Evolutionary conservation across 1,284 basidiomycete species (phyloP).

Genomic region (Fomes fomentarius): DNA sequence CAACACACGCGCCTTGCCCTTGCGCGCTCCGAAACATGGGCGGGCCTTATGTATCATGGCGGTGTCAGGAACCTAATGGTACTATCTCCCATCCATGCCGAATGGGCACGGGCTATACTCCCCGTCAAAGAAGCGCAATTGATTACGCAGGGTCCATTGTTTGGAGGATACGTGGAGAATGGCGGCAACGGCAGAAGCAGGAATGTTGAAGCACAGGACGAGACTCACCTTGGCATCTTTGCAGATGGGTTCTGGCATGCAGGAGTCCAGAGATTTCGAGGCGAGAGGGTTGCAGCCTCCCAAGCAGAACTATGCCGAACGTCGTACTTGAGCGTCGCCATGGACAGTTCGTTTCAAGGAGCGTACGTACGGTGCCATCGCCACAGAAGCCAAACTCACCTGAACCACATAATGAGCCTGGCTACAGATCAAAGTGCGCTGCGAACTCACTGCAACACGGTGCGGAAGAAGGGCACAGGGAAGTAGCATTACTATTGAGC

Average conservation of each 20-base stretch:
- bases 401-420: slow-evolving; percentile 28
- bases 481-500: slow-evolving; percentile 52
- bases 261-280: slow-evolving; percentile 67
- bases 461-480: slow-evolving; percentile 53
- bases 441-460: slow-evolving; percentile 67
- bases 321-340: neutral
- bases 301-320: slow-evolving; percentile 62
- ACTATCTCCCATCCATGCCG: no score
- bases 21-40: no score
- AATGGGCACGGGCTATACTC: no score
- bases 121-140: no score
- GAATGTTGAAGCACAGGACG: neutral
- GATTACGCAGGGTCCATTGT: neutral
- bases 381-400: slow-evolving; percentile 81
- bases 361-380: slow-evolving; percentile 45
- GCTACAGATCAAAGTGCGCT: neutral
- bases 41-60: no score
- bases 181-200: neutral
- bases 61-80: no score
- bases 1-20: no score
- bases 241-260: slow-evolving; percentile 75
- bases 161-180: neutral
- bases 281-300: slow-evolving; percentile 82
- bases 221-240: slow-evolving; percentile 57
- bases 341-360: neutral